These are phyloP conservation scores for Pleurotus platypus DNA, from an alignment of 768 basidiomycete genomes.

Conservation along the genomic window DNA sequence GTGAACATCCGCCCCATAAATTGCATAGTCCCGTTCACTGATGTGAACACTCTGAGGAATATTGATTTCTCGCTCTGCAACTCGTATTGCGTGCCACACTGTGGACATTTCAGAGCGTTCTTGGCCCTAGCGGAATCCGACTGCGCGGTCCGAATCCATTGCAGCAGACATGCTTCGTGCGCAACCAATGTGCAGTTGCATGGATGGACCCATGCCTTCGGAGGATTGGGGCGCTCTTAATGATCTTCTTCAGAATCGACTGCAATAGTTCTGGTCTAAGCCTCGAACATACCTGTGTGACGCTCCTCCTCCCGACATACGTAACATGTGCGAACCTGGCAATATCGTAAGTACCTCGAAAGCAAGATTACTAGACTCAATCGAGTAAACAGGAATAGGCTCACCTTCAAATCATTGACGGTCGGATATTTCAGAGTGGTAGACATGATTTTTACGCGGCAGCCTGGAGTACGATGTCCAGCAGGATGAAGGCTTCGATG, in stretches of 20 bases:
- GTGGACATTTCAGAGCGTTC: constrained; percentile 78
- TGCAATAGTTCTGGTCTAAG: constrained; percentile 17
- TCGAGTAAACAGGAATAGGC: too few species aligned
- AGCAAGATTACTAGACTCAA: too few species aligned
- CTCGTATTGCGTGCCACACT: constrained; percentile 66
- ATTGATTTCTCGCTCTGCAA: constrained; percentile 61
- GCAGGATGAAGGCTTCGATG: too few species aligned
- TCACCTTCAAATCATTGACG: constrained; percentile 3
- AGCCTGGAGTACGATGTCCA: too few species aligned
- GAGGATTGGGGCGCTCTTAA: constrained; percentile 26
- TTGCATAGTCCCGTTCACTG: constrained; percentile 47
- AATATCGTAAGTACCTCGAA: background rate
- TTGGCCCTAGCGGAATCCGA: constrained; percentile 46
- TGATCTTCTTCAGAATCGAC: background rate
- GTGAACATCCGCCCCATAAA: constrained; percentile 50
- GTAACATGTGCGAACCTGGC: constrained; percentile 6
- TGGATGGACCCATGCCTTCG: constrained; percentile 71
- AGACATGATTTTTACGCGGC: background rate
- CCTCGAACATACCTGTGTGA: constrained; percentile 18
- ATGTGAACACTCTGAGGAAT: constrained; percentile 45
- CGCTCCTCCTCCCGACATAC: constrained; percentile 5
- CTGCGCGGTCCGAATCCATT: constrained; percentile 77
- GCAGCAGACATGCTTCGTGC: constrained; percentile 74
- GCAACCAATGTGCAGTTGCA: constrained; percentile 80
- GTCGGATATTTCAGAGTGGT: background rate